Conservation (phyloP, 441 rosid species). For the Pelargonium australe region DNA sequence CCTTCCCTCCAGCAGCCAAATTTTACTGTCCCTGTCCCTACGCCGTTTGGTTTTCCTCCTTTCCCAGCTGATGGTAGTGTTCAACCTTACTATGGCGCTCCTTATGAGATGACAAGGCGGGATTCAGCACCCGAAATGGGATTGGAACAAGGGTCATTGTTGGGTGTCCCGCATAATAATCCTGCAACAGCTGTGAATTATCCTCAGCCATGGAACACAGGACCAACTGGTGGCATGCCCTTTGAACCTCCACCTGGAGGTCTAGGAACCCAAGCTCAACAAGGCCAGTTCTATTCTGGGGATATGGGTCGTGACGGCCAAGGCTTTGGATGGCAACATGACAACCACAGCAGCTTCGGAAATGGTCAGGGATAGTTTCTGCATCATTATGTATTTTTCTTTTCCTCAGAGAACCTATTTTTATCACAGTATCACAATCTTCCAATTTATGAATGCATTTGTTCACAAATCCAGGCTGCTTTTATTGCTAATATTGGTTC, state of each 20-base stretch:
- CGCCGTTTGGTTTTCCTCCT: constrained; percentile 50
- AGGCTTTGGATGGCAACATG: constrained; percentile 70
- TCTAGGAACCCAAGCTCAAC: constrained; percentile 41
- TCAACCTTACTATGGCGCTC: constrained; percentile 55
- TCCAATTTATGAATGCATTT: background rate
- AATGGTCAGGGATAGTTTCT: constrained; percentile 35
- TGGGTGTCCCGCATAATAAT: constrained; percentile 61
- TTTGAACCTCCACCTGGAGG: constrained; percentile 32
- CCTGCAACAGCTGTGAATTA: constrained; percentile 44
- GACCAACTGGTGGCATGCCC: constrained; percentile 29
- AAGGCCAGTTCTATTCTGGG: constrained; percentile 45
- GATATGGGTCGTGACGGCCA: constrained; percentile 54
- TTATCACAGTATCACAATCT: background rate
- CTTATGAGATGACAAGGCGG: constrained; percentile 47
- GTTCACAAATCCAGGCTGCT: background rate
- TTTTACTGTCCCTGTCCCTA: constrained; percentile 47
- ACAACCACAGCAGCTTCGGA: constrained; percentile 59
- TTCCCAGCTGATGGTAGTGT: constrained; percentile 53
- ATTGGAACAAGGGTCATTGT: constrained; percentile 61
- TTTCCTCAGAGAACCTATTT: background rate
- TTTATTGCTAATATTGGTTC: too few relatives aligned
- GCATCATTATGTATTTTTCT: background rate
- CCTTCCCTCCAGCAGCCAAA: constrained; percentile 63
- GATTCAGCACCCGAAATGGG: constrained; percentile 51
- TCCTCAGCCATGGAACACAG: constrained; percentile 67